Evolutionary conservation across 306 rosid species (phyloP).

Genomic region (Rosa chinensis): DNA sequence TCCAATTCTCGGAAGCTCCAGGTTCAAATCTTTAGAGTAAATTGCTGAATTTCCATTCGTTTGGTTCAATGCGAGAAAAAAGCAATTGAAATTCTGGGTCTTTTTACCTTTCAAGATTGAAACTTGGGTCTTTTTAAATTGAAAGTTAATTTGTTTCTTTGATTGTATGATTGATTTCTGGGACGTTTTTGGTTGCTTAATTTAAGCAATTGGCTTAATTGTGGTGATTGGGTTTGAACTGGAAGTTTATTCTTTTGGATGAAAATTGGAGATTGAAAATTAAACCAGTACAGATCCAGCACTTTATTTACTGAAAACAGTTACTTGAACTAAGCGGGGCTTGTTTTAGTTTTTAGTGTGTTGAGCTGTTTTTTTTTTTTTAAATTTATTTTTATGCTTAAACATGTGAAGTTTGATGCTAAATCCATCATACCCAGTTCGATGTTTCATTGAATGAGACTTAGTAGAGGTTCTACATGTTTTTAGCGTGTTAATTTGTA

Average conservation of each 20-base stretch:
- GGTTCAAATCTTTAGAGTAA: constrained; percentile 22
- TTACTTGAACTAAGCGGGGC: not conserved
- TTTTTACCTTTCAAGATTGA: not conserved
- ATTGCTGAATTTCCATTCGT: not conserved
- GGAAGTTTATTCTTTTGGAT: not conserved
- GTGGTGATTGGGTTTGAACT: no score
- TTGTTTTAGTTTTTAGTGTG: not conserved
- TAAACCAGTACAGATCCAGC: not conserved
- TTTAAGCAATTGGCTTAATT: not conserved
- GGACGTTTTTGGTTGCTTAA: not conserved
- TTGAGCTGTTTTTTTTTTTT: not conserved
- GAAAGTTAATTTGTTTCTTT: constrained; percentile 3
- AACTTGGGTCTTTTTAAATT: not conserved
- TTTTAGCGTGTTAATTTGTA: not conserved
- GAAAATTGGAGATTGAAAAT: not conserved
- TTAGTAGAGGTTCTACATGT: not conserved
- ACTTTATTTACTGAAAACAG: not conserved
- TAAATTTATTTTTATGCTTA: not conserved
- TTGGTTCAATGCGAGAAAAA: constrained; percentile 3
- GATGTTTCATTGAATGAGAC: not conserved
- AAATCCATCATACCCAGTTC: not conserved
- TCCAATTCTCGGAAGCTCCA: constrained; percentile 28
- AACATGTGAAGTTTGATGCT: not conserved
- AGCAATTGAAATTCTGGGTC: constrained; percentile 1
- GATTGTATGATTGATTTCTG: not conserved